Conservation (phyloP, 192 early-diverging fungal genomes). For the Backusella parvicylindrica region DNA sequence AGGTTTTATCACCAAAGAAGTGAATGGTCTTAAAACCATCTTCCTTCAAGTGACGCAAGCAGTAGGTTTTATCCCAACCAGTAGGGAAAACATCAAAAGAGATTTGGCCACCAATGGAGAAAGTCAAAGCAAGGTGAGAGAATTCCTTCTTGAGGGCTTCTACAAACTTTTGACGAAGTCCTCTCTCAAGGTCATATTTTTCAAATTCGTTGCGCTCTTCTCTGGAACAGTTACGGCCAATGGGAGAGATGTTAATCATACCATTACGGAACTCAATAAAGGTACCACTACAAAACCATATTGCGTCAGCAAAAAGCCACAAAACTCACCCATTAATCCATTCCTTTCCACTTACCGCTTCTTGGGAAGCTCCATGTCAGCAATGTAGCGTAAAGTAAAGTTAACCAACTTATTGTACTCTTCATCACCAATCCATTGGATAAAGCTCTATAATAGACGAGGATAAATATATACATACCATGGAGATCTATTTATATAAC, state of each 20-base stretch:
- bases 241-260: slow-evolving; percentile 98
- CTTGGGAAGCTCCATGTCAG: slow-evolving; percentile 88
- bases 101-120: slow-evolving; percentile 97
- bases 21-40: slow-evolving; percentile 90
- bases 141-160: slow-evolving; percentile 78
- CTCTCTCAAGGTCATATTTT: slow-evolving; percentile 82
- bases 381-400: slow-evolving; percentile 93
- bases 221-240: slow-evolving; percentile 89
- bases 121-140: slow-evolving; percentile 82
- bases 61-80: slow-evolving; percentile 99
- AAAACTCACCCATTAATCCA: not conserved
- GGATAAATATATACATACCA: not conserved
- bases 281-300: slow-evolving; percentile 65
- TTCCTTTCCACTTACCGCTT: slow-evolving; percentile 68
- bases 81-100: slow-evolving; percentile 98
- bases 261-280: slow-evolving; percentile 99
- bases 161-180: slow-evolving; percentile 84
- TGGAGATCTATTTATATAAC: not conserved
- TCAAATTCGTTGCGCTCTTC: slow-evolving; percentile 93
- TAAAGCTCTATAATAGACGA: slow-evolving; percentile 75
- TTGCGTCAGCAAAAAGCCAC: not conserved
- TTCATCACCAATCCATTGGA: slow-evolving; percentile 88
- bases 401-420: slow-evolving; percentile 88
- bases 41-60: slow-evolving; percentile 81
- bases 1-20: slow-evolving; percentile 99